Evolutionary conservation across 805 yeast species (phyloP).

Genomic region (Hagleromyces aurorensis): DNA sequence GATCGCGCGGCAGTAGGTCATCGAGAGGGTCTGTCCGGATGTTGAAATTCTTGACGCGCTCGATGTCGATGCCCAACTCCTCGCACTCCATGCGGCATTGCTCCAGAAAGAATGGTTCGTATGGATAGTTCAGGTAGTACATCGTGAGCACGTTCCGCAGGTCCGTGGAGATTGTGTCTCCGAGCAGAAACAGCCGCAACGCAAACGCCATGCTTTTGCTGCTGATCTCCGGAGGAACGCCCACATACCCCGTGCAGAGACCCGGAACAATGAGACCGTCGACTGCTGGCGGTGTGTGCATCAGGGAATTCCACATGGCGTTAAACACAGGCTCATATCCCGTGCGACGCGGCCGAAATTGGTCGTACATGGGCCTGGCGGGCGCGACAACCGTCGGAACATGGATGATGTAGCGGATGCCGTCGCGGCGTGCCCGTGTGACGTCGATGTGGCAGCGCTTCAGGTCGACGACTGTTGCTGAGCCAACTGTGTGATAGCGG

Average conservation of each 20-base stretch:
- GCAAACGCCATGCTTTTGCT: constrained; percentile 28
- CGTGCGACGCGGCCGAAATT: constrained; percentile 12
- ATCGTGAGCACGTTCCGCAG: constrained; percentile 21
- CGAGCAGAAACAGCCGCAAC: constrained; percentile 16
- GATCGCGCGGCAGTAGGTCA: constrained; percentile 16
- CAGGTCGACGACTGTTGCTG: constrained; percentile 19
- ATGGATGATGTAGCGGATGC: constrained; percentile 22
- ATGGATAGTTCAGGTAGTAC: constrained; percentile 21
- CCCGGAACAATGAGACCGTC: constrained; percentile 27
- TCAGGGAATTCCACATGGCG: constrained; percentile 24
- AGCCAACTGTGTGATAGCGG: constrained; percentile 23
- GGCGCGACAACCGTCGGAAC: constrained; percentile 31
- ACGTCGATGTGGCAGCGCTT: constrained; percentile 5
- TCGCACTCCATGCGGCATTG: constrained; percentile 18
- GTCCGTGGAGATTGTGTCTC: constrained; percentile 14
- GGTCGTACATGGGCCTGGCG: constrained; percentile 11
- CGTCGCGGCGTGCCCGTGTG: constrained; percentile 2
- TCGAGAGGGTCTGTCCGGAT: constrained; percentile 14
- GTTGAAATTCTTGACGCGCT: constrained; percentile 12
- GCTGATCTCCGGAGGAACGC: constrained; percentile 22
- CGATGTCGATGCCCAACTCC: constrained; percentile 13
- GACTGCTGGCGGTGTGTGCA: constrained; percentile 13
- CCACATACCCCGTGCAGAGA: constrained; percentile 28
- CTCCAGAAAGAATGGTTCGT: constrained; percentile 15
- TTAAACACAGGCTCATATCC: constrained; percentile 26